Percentiles rank a stretch among this genome's conserved stretches.
Evolutionary conservation across 352 stramenopile genomes (phyloP).

Genomic region (Pythium coloratum): DNA sequence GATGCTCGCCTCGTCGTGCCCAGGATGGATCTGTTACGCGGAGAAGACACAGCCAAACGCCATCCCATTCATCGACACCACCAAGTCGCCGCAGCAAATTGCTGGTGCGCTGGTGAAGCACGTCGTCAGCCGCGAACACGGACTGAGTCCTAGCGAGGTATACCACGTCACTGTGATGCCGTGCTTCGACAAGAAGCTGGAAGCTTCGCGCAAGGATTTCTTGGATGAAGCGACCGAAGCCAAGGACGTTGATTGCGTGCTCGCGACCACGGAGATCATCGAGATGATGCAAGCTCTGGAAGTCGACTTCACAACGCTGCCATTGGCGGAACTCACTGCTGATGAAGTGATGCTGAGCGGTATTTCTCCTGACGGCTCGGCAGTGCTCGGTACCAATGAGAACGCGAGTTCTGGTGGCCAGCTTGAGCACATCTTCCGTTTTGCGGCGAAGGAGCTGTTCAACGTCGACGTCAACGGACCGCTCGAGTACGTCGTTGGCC

Average conservation of each 20-base stretch:
- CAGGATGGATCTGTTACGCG: constrained; percentile 97
- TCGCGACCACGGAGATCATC: constrained; percentile 85
- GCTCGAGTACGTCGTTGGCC: constrained; percentile 83
- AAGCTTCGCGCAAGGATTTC: constrained; percentile 93
- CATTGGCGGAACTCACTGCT: constrained; percentile 55
- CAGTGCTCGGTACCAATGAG: constrained; percentile 57
- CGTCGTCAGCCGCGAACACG: constrained; percentile 65
- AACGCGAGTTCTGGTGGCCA: constrained; percentile 87
- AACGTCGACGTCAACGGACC: constrained; percentile 79
- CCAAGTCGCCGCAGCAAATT: constrained; percentile 96
- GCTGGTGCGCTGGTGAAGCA: constrained; percentile 82
- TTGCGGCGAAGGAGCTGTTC: constrained; percentile 88
- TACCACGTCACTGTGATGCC: constrained; percentile 97
- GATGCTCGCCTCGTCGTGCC: constrained; percentile 95
- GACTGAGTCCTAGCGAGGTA: constrained; percentile 57
- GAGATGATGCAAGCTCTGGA: constrained; percentile 60
- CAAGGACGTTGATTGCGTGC: constrained; percentile 95
- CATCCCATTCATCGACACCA: constrained; percentile 95
- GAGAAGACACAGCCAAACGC: constrained; percentile 96
- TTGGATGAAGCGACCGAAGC: constrained; percentile 56
- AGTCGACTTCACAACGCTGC: constrained; percentile 66
- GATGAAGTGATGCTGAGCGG: constrained; percentile 78
- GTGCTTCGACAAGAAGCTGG: constrained; percentile 99
- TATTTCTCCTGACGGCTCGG: constrained; percentile 50
- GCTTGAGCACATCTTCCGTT: constrained; percentile 92